Base-by-base conservation (phyloP, 345 rosid species). In the Gossypium stocksii region DNA sequence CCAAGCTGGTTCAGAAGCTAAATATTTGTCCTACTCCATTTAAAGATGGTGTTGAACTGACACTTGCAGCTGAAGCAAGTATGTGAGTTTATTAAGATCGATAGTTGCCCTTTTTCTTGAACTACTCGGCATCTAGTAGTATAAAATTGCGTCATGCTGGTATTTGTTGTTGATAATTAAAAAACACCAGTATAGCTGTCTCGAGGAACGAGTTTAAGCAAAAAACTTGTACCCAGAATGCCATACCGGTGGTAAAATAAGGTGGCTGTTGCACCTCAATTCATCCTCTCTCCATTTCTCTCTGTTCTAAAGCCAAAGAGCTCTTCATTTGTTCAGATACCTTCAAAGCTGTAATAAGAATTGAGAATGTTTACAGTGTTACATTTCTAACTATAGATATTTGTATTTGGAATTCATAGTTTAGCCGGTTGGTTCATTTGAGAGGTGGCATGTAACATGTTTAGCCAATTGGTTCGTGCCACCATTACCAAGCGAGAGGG, bases 31-130 rank as follows among this genome's bases (percentile, higher is more conserved):
- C 96, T 41, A 84, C 89, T 69, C 34, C 85, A 73, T 94, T 83
- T 78, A 78, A 65, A 79, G 93, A 92, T 0, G 93, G 97, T 57
- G 94, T 86, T 75, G 86, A 78, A 77, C 53, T 82, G 83, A 94
- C 94, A 6, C 92, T 92, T 4, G 84, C 73, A 75, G 44, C 69
- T 79, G 80, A 87, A 79, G 68, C 83, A 58, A 77, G 70, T 10
- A 76, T 43, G 10, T 17, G 66, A 23, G 5, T 13, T 27, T 45
- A 3, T 34, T 13, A 20, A 57, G 65, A 70, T 11, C 14, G 5
- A 52, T 29, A 17, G 25, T n/a, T 29, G 17, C 19, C 25, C 16
- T 1, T 51, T 17, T 67, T 27, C 6, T 27, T 27, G 45, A 27
- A 0, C 59, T 16, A 69, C 57, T n/a, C n/a, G 34, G 56, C 45